Conservation (phyloP, 2,329 filamentous ascomycete genomes). For the Cryphonectria nitschkei region DNA sequence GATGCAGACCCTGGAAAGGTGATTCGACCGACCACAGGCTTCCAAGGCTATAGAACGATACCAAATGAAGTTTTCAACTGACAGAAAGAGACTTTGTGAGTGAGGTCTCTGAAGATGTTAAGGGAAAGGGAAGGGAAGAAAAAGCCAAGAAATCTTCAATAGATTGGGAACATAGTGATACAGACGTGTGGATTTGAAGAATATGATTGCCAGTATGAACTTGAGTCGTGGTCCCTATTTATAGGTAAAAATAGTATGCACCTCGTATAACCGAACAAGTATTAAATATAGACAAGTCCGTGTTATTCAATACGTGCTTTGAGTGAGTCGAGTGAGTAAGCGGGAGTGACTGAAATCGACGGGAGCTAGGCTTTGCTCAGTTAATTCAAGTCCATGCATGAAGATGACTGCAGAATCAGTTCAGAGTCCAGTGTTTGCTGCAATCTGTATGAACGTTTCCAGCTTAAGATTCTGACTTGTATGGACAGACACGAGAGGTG, state of each 20-base stretch:
- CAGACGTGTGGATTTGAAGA: not conserved
- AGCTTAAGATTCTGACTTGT: no score
- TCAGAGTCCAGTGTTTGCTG: no score
- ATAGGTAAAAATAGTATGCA: not conserved
- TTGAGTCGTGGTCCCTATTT: not conserved
- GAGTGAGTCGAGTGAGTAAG: not conserved
- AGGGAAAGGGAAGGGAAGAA: not conserved
- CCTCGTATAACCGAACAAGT: not conserved
- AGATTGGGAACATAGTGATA: not conserved
- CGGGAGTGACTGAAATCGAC: no score
- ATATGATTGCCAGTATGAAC: not conserved
- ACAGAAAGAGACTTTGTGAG: not conserved
- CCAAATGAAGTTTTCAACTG: no score
- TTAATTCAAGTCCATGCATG: no score
- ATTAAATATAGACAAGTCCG: not conserved
- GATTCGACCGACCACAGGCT: not conserved
- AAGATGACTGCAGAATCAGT: no score
- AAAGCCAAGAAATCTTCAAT: not conserved
- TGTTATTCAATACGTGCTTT: not conserved
- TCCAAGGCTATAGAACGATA: not conserved
- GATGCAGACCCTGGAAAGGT: not conserved
- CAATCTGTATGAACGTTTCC: no score
- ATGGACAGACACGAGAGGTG: no score
- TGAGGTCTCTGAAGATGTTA: not conserved
- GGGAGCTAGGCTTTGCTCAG: no score